A percentile compares a stretch with the other conserved stretches of the same genome.
Conservation (phyloP, 2,329 filamentous ascomycete genomes). For the Fusarium nematophilum region DNA sequence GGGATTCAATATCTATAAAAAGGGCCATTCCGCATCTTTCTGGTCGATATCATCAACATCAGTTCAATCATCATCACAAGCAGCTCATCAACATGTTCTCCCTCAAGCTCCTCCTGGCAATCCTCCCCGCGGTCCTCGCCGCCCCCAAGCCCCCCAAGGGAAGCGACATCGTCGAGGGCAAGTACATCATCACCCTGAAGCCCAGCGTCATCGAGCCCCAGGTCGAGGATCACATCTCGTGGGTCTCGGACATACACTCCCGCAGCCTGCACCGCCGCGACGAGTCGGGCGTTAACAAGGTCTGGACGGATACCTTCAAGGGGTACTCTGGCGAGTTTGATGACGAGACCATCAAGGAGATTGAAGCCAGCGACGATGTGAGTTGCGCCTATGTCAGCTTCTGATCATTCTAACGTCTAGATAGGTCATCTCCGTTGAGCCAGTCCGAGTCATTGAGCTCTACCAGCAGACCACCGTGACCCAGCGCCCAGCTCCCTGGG, state of each 20-base stretch:
- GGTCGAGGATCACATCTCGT: conserved; percentile 50
- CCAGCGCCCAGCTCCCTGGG: conserved; percentile 55
- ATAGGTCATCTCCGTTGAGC: conserved; percentile 50
- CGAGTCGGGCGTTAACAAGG: conserved; percentile 46
- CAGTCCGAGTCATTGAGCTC: conserved; percentile 44
- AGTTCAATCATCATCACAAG: background rate
- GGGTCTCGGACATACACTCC: conserved; percentile 48
- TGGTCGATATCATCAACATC: background rate
- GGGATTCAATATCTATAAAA: conserved; percentile 29
- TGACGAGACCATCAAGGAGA: conserved; percentile 52
- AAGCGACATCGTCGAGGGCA: conserved; percentile 48
- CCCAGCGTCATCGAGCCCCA: conserved; percentile 45
- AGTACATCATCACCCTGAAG: conserved; percentile 61
- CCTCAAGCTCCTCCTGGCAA: conserved; percentile 30
- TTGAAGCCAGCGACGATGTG: conserved; percentile 55
- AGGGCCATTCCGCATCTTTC: rapidly evolving
- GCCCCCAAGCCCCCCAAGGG: conserved; percentile 12
- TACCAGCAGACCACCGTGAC: conserved; percentile 44
- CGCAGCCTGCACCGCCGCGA: conserved; percentile 49
- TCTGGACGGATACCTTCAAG: conserved; percentile 49
- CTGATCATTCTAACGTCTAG: background rate
- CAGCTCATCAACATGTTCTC: conserved; percentile 29
- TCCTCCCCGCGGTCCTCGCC: conserved; percentile 32
- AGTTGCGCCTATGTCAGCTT: conserved; percentile 17
- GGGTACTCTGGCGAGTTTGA: conserved; percentile 59